These are phyloP conservation scores for Cucumis sativus DNA, from an alignment of 306 rosid species.

Conservation along the genomic window DNA sequence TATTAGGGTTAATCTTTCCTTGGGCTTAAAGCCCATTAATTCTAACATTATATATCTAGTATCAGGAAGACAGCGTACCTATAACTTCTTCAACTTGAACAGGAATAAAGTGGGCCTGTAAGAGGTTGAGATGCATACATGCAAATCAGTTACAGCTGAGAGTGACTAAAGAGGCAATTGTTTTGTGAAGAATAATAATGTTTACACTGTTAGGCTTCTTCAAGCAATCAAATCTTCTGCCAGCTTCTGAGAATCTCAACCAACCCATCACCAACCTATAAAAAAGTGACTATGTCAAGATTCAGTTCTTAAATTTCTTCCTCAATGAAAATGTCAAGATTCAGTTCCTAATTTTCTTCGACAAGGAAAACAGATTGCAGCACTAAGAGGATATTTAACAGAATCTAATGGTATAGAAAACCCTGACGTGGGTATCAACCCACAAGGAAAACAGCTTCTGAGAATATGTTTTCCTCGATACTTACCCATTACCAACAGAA, in stretches of 20 bases:
- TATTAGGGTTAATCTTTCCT: no score
- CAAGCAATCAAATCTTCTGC: slow-evolving; percentile 55
- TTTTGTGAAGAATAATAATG: background rate
- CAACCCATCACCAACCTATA: slow-evolving; percentile 85
- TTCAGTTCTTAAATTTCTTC: background rate
- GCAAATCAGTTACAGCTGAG: slow-evolving; percentile 9
- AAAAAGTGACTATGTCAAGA: slow-evolving; percentile 12
- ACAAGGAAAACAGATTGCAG: background rate
- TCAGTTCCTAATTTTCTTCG: background rate
- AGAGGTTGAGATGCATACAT: slow-evolving; percentile 10
- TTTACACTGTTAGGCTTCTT: slow-evolving; percentile 70
- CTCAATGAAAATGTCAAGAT: background rate
- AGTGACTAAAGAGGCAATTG: background rate
- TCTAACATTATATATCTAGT: background rate
- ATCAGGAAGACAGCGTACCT: slow-evolving; percentile 31
- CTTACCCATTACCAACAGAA: slow-evolving; percentile 81
- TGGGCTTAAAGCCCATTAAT: no score
- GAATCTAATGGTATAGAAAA: background rate
- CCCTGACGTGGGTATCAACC: background rate
- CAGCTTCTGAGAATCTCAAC: slow-evolving; percentile 66
- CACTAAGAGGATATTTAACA: background rate
- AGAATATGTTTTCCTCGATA: slow-evolving; percentile 7
- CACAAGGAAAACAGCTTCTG: background rate
- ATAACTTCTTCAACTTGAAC: slow-evolving; percentile 72
- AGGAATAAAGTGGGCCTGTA: slow-evolving; percentile 71